Percentiles rank a stretch among this genome's conserved stretches.
These are phyloP conservation scores for Sporothrix mexicana DNA, from an alignment of 2,329 filamentous ascomycete species.

Conservation along the genomic window DNA sequence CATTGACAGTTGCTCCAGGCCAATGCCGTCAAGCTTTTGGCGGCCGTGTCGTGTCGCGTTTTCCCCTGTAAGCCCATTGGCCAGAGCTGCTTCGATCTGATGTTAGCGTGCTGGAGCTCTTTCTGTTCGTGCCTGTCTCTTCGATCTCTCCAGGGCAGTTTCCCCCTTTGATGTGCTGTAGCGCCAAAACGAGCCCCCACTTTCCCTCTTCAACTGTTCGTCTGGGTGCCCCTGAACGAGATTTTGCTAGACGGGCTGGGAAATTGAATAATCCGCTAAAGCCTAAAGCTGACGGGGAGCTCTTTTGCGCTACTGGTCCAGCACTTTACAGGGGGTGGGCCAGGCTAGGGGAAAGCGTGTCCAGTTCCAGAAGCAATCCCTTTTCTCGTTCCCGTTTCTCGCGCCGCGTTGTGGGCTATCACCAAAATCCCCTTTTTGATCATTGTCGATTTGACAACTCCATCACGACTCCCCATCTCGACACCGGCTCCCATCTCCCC, in stretches of 20 bases:
- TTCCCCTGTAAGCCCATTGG: slow-evolving; percentile 30
- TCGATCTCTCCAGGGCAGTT: not conserved
- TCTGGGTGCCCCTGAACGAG: slow-evolving; percentile 5
- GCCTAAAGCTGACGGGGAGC: slow-evolving; percentile 20
- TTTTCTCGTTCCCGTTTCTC: slow-evolving; percentile 30
- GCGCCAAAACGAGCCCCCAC: slow-evolving; percentile 9
- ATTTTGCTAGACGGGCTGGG: slow-evolving; percentile 26
- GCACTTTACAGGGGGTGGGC: not conserved
- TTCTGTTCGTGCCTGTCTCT: slow-evolving; percentile 19
- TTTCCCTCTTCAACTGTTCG: slow-evolving; percentile 8
- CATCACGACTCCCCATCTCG: not conserved
- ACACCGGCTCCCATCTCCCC: not conserved
- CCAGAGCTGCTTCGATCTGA: not conserved
- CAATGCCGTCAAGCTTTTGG: slow-evolving; percentile 27
- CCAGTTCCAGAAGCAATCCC: slow-evolving; percentile 35
- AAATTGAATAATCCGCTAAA: slow-evolving; percentile 37
- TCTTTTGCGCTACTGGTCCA: not conserved
- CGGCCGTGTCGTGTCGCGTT: slow-evolving; percentile 18
- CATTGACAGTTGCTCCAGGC: slow-evolving; percentile 1
- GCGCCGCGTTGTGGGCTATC: slow-evolving; percentile 27
- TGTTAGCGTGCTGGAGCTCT: not conserved
- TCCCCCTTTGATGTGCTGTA: slow-evolving; percentile 6
- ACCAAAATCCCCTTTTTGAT: slow-evolving; percentile 11
- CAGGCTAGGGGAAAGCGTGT: slow-evolving; percentile 19
- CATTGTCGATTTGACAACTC: not conserved